Conservation (phyloP, 768 basidiomycete species). For the Kwoniella sp. region DNA sequence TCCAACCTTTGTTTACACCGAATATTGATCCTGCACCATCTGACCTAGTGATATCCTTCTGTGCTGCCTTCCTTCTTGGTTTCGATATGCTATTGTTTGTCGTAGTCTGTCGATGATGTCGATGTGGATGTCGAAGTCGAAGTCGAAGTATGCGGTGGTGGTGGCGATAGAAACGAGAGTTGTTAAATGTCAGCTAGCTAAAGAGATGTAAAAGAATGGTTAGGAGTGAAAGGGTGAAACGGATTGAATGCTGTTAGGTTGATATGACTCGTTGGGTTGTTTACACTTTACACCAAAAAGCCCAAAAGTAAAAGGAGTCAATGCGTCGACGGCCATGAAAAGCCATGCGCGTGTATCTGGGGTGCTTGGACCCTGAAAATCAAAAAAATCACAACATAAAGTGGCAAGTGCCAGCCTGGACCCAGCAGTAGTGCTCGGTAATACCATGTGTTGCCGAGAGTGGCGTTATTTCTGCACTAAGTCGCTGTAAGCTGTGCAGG, state of each 20-base stretch:
- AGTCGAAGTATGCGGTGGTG: background rate
- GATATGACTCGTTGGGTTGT: constrained; percentile 22
- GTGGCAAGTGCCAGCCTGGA: background rate
- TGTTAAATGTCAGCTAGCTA: no score
- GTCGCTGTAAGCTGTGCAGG: background rate
- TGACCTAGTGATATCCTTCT: background rate
- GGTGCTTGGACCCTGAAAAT: constrained; percentile 21
- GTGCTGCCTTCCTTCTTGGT: no score
- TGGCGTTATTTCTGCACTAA: background rate
- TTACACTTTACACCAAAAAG: constrained; percentile 3
- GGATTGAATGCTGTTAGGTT: constrained; percentile 8
- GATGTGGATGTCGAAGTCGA: no score
- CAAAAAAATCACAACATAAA: constrained; percentile 7
- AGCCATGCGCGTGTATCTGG: constrained; percentile 19
- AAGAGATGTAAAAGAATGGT: no score
- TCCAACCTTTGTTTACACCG: constrained; percentile 16
- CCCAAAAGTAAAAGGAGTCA: no score
- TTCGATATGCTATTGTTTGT: no score
- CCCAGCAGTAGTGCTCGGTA: background rate
- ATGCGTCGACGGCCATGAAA: background rate
- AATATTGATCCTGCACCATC: background rate
- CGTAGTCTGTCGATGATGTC: no score
- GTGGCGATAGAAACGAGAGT: no score
- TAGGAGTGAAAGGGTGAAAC: constrained; percentile 3
- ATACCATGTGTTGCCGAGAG: background rate